phyloP scores from a whole-genome alignment of 2,329 filamentous ascomycete genomes.

The Colletotrichum musicola region DNA sequence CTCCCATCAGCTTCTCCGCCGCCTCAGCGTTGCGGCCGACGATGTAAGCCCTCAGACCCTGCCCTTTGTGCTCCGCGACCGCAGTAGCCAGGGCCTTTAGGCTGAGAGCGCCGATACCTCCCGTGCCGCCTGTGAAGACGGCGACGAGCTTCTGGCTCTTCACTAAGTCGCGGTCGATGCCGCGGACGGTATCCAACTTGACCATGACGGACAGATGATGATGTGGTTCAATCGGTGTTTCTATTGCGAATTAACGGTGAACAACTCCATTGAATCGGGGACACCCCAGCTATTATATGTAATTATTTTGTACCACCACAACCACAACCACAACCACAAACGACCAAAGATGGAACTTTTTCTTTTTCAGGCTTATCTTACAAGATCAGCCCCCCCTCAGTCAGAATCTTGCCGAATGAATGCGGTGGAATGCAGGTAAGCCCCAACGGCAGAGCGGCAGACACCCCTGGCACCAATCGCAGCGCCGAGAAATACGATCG shows the following conservation, averaged over 20 bases:
- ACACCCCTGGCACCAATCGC: background rate
- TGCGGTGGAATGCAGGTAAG: constrained; percentile 2
- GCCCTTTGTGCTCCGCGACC: background rate
- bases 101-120: background rate
- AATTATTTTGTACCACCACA: too few species aligned
- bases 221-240: background rate
- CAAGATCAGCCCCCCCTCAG: background rate
- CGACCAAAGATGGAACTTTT: too few species aligned
- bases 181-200: background rate
- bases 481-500: background rate
- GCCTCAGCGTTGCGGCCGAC: background rate
- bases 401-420: background rate
- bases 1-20: background rate
- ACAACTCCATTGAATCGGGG: too few species aligned
- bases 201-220: background rate
- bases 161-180: constrained; percentile 4
- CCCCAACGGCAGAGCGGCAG: background rate
- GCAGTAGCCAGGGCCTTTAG: background rate
- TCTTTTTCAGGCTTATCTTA: too few species aligned
- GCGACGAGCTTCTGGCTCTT: constrained; percentile 11
- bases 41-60: background rate
- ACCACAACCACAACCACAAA: too few species aligned
- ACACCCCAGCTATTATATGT: too few species aligned
- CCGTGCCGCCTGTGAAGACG: constrained; percentile 6
- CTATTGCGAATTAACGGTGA: background rate